These are phyloP conservation scores for Anacardium occidentale DNA, from an alignment of 345 rosid genomes.

Conservation along the genomic window DNA sequence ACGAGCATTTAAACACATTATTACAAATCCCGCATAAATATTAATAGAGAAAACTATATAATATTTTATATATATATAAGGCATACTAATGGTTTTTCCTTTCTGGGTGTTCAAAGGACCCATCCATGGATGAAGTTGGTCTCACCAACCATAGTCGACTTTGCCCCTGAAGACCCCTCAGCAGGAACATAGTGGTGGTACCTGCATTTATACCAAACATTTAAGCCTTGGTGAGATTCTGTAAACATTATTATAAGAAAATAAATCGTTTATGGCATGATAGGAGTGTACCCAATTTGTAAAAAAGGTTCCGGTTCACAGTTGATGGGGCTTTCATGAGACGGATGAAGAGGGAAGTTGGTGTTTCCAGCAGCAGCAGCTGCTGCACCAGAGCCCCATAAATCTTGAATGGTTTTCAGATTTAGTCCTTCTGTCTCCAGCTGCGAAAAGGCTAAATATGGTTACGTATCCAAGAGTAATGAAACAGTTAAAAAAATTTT, in stretches of 20 bases:
- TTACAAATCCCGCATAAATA: background rate
- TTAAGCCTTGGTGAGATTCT: too few relatives aligned
- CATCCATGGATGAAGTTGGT: conserved; percentile 83
- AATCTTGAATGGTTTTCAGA: conserved; percentile 49
- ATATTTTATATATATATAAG: background rate
- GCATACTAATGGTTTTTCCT: background rate
- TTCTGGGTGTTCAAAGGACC: conserved; percentile 45
- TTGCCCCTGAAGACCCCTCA: conserved; percentile 60
- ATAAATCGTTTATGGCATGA: background rate
- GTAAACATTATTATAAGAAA: too few relatives aligned
- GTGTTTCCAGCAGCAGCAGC: conserved; percentile 44
- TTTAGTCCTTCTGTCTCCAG: conserved; percentile 66
- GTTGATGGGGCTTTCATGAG: conserved; percentile 47
- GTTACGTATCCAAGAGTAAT: too few relatives aligned
- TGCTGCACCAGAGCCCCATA: conserved; percentile 50
- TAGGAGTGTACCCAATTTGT: conserved; percentile 60
- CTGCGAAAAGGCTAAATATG: conserved; percentile 31
- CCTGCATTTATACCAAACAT: conserved; percentile 30
- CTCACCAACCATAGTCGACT: conserved; percentile 48
- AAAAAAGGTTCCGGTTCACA: conserved; percentile 63
- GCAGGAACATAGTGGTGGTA: conserved; percentile 56
- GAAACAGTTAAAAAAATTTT: background rate
- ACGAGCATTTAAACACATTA: background rate
- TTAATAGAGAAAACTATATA: background rate
- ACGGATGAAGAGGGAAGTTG: conserved; percentile 45